A percentile compares a stretch with the other conserved stretches of the same genome.
Evolutionary conservation across 257 asterid genomes (phyloP).

Genomic region (Coffea canephora): DNA sequence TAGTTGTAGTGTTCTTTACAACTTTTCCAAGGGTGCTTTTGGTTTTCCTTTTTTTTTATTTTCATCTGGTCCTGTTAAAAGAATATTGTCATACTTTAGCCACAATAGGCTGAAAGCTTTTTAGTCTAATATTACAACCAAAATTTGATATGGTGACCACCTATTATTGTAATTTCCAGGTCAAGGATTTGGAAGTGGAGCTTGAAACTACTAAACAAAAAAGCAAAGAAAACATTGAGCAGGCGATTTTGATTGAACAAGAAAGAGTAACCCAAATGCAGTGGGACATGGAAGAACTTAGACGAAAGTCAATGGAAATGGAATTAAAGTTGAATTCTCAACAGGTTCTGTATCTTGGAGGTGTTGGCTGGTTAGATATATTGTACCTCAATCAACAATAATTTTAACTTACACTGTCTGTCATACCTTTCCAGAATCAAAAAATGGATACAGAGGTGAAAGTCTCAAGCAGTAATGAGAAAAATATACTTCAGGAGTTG

Average conservation of each 20-base stretch:
- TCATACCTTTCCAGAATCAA: conserved; percentile 40
- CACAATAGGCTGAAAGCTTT: neutral
- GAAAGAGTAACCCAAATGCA: conserved; percentile 97
- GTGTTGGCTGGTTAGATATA: conserved; percentile 14
- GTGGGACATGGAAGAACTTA: conserved; percentile 99
- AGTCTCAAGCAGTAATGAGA: conserved; percentile 38
- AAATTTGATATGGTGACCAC: neutral
- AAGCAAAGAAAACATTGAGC: conserved; percentile 89
- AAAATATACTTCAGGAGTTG: conserved; percentile 55
- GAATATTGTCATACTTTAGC: neutral
- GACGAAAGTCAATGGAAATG: conserved; percentile 76
- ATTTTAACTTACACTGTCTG: conserved; percentile 12
- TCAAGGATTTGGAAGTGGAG: conserved; percentile 96
- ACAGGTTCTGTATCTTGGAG: conserved; percentile 47
- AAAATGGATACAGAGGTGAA: conserved; percentile 28
- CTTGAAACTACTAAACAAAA: conserved; percentile 82
- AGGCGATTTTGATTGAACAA: conserved; percentile 79
- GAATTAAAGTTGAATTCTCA: conserved; percentile 71
- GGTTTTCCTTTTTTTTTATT: neutral
- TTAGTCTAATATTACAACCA: neutral
- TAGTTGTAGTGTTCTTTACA: neutral
- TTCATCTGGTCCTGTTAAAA: neutral
- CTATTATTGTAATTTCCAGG: conserved; percentile 38
- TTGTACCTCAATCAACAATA: conserved; percentile 18
- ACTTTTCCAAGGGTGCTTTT: neutral